Percentiles rank a stretch among this genome's conserved stretches.
Evolutionary conservation across 306 rosid species (phyloP).

Genomic region (Vigna radiata): DNA sequence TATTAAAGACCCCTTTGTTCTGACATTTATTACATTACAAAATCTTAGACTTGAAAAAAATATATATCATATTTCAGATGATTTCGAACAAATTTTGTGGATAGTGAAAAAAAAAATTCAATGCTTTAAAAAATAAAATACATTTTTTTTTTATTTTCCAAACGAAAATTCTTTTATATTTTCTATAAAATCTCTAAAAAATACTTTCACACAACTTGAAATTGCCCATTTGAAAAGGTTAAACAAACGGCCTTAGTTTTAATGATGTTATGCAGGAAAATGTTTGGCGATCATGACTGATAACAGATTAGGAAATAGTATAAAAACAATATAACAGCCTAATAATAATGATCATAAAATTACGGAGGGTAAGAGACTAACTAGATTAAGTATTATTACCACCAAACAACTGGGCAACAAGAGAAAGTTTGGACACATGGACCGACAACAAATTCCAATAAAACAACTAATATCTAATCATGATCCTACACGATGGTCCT

Average conservation of each 20-base stretch:
- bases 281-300: background rate
- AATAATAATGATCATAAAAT: background rate
- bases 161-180: background rate
- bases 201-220: background rate
- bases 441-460: slow-evolving; percentile 16
- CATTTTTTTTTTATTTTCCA: background rate
- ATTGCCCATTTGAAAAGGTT: background rate
- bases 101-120: background rate
- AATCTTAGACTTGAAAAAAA: background rate
- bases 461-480: slow-evolving; percentile 29
- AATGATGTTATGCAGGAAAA: background rate
- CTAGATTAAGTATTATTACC: background rate
- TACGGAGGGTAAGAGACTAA: background rate
- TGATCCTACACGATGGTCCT: slow-evolving; percentile 33
- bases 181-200: background rate
- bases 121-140: background rate
- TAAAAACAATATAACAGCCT: background rate
- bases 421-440: slow-evolving; percentile 1
- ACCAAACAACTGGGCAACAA: background rate
- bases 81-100: background rate
- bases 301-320: background rate
- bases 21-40: background rate
- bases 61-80: background rate
- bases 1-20: background rate
- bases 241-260: background rate